Conservation (phyloP, 768 basidiomycete species). For the Calocera viscosa region DNA sequence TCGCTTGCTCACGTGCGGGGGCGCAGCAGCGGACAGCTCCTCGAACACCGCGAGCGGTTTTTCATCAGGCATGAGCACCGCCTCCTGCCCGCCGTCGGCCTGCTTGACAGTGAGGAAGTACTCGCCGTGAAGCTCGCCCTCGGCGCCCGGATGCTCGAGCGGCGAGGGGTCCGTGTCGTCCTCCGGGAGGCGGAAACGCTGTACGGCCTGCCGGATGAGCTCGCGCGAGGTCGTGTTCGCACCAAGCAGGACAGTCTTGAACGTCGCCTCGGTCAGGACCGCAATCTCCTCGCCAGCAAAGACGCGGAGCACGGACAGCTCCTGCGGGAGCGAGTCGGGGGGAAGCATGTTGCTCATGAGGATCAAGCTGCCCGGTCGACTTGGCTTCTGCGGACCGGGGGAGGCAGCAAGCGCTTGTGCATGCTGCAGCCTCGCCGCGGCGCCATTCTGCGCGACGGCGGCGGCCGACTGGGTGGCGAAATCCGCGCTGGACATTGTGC, state of each 20-base stretch:
- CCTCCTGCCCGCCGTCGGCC: conserved; percentile 73
- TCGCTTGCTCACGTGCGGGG: conserved; percentile 72
- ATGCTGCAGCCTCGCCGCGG: conserved; percentile 23
- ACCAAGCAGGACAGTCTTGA: conserved; percentile 93
- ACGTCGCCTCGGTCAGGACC: conserved; percentile 84
- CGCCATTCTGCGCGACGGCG: conserved; percentile 43
- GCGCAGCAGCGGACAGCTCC: conserved; percentile 63
- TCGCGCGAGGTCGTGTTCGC: conserved; percentile 71
- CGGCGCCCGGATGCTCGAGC: conserved; percentile 12
- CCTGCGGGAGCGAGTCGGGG: conserved; percentile 34
- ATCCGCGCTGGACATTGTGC: conserved; percentile 36
- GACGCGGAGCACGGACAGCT: conserved; percentile 87
- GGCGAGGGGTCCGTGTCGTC: neutral
- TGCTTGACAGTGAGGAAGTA: conserved; percentile 92
- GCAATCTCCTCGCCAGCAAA: conserved; percentile 61
- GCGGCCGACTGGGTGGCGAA: conserved; percentile 68
- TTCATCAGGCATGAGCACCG: conserved; percentile 49
- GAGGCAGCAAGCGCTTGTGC: conserved; percentile 9
- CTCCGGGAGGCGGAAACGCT: conserved; percentile 71
- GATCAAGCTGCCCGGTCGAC: conserved; percentile 26
- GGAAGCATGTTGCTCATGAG: conserved; percentile 13
- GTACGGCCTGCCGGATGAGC: conserved; percentile 81
- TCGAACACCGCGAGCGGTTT: conserved; percentile 86
- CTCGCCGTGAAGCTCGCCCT: conserved; percentile 44
- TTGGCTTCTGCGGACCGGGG: conserved; percentile 11